Base-by-base conservation (phyloP, 495 filamentous ascomycete species). In the Aspergillus cavernicola region DNA sequence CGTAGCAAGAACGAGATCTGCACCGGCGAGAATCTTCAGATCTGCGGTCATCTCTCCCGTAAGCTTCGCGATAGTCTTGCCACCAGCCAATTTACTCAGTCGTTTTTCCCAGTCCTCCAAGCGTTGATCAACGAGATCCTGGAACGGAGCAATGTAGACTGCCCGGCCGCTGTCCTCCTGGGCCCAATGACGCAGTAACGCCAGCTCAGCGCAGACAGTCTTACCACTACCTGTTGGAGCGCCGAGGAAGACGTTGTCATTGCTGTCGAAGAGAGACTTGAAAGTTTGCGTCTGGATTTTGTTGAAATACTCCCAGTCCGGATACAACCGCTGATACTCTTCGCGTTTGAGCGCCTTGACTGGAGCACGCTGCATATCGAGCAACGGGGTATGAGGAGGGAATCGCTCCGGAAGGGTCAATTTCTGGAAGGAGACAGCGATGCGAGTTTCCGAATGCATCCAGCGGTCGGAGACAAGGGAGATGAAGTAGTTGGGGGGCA, bases 401-500 rank as follows among this genome's bases (percentile, higher is more conserved):
- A 99, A 97, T 48, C 93, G 91, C 70, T 96, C 92, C 0, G 93
- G 93, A 4, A 99, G 81, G 51, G 95, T 84, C 13, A 99, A 74
- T 64, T 96, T 96, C 63, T 92, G 87, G 75, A 99, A 97, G 0
- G 92, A 92, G 0, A 99, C 85, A 0, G 92, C 85, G 37, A 99
- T 74, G 63, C 92, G 95, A 6, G 91, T 95, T 71, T 97, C 92
- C 11, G 92, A 90, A 61, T 96, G 90, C 89, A 97, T 93, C 93
- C 93, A 99, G 50, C 95, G 80, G 60, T 99, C 93, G 3, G 92
- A 97, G 13, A 95, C 76, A 49, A 97, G 78, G 1, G 89, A 90
- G 62, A 99, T 90, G 72, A 99, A 99, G 71, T 97, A 97, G 62
- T 97, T 95, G 0, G 93, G 93, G 5, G 93, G 95, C 89, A 97